Evolutionary conservation across 345 rosid species (phyloP), one percentile per base, ranked within the genome.

Genomic region (Dipteronia dyeriana): DNA sequence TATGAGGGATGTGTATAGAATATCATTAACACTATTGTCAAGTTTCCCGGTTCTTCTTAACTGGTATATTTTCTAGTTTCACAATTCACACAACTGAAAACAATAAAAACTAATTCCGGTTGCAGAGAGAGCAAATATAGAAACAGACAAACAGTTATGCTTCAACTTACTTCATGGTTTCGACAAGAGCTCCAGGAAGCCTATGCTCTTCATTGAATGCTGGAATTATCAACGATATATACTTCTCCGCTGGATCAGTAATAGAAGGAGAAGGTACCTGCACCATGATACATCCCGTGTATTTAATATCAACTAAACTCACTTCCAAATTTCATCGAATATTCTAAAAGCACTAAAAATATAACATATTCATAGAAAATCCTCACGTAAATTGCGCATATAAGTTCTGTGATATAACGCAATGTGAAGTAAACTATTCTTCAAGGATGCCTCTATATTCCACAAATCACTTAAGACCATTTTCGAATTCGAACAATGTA

Each of bases 181-280:
- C 99, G 78, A 87, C 90, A 66, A 95, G 94, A 47, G 97, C 95
- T 47, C 83, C 90, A 75, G 98, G 98, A 81, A 95, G 99, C 74
- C 99, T 90, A 74, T 84, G 86, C 84, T 93, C 98, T 82, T 95
- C 99, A 64, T 95, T 95, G 75, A 62, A 94, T 4, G 99, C 99
- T 13, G 99, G 99, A 82, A 95, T 84, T 69, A 95, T 87, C 78
- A 95, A 77, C 11, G 99, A 92, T 47, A 95, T 41, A 84, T 95
- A 94, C 88, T 92, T 94, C 75, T 87, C 91, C 0, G 97, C 90
- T 22, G 98, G 97, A 77, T 96, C 92, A 12, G 75, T 73, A 51
- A 92, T 71, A 80, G 78, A 68, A 53, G 97, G 92, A 79, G 91
- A 89, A 31, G 86, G 89, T 77, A 96, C 91, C 98, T 96, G 88